Evolutionary conservation across 129 eudicot species (phyloP), one percentile per base, ranked within the genome.

Genomic region (Flaveria ramosissima): DNA sequence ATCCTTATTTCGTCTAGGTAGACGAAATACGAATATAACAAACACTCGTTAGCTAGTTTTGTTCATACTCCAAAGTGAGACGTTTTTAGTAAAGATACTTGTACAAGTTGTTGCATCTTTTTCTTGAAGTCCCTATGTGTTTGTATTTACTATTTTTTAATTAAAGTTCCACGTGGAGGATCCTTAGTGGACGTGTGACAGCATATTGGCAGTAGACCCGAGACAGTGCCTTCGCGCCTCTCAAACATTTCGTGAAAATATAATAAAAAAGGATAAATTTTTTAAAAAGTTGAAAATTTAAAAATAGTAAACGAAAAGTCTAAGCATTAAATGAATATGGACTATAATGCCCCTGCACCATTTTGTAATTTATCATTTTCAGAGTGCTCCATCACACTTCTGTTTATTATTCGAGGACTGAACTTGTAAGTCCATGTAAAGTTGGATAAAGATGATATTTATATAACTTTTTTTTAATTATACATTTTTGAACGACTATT

Each of bases 211-310:
- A 20, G 64, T 57, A 21, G 15, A 57, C 64, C 64, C 64, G 16
- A 57, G 64, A 57, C 14, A 57, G 36, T 57, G 64, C 64, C 32
- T 57, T 57, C 64, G 64, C 64, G 64, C 64, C 64, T 21, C 62
- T 20, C 62, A 56, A 56, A 57, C 61, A 55, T 55, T 19, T 55
- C 61, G 24, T 55, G 26, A 23, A 55, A 53, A 53, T 17, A 16
- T 56, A 19, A 56, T 19, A 20, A 53, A 56, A 56, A n/a, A 6
- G 41, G 5, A 30, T 36, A 4, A 36, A 36, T 0, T 36, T 5
- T 36, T 36, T n/a, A 53, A 53, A 9, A 7, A n/a, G 19, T 6
- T 5, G 3, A 53, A 3, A 17, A 2, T 2, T 56, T 7, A 20
- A 57, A 57, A 19, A 19, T 57, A 19, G 64, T 19, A 57, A 0